Evolutionary conservation across 495 filamentous ascomycete genomes (phyloP), one percentile per base, ranked within the genome.

Genomic region (Trypethelium eluteriae): DNA sequence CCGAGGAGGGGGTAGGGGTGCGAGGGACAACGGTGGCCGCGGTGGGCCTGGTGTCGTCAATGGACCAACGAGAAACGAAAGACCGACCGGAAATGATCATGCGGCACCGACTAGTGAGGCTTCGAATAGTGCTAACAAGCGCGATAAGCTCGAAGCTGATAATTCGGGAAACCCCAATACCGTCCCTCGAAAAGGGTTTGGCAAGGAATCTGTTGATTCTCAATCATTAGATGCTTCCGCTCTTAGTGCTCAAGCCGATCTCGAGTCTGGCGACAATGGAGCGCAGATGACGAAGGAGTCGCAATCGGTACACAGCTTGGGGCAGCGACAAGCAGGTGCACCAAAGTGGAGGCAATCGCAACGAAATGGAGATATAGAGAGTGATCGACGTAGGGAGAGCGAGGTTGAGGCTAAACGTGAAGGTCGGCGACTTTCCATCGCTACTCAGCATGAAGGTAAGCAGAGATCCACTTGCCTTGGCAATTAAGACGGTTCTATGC

Each of bases 11-110:
- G 76, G 76, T 34, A 79, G 81, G 66, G 82, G 82, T 56, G 83
- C 85, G 14, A 81, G 89, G 74, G 86, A 83, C 44, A 83, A 83
- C 39, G 80, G 80, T 67, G 82, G 82, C 44, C 74, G 81, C 57
- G 82, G 88, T 65, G 85, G 83, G 53, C 76, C 75, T 39, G 75
- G 78, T 65, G 82, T 79, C 25, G 76, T 78, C 63, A 81, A 80
- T 64, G 75, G 74, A 46, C 18, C 34, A 35, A 10, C 32, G 32
- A 71, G 62, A 41, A 53, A 67, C 46, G n/a, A 71, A 69, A 38
- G 72, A 73, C 39, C 53, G 9, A 25, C 57, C 64, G 49, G 47
- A 66, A 34, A 36, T 65, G 10, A 67, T 63, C 14, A 36, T 62
- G 35, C 68, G 65, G 38, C 14, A 34, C 38, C 32, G 62, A 47